Evolutionary conservation across 805 yeast genomes (phyloP), one percentile per base, ranked within the genome.

Genomic region (Cyberlindnera suaveolens): DNA sequence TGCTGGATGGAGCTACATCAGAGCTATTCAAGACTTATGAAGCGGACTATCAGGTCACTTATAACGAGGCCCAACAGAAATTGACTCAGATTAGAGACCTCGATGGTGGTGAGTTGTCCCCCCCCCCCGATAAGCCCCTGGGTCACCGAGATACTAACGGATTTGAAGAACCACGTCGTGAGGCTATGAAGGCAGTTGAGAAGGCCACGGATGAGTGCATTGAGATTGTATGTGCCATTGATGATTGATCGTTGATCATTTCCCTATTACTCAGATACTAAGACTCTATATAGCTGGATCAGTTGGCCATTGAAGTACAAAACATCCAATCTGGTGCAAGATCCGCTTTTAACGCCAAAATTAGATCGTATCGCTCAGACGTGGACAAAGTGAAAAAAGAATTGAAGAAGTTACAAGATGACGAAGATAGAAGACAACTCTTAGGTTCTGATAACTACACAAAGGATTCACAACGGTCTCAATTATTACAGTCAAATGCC

Each of bases 241-340:
- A 10, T 37, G 4, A 15, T 16, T 7, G 11, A 6, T n/a, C 14
- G 16, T 19, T 18, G 14, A 5, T 37, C 10, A 15, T 16, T 7
- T 16, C 11, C 9, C 23, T 18, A n/a, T 16, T 13, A 30, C 40
- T 15, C 27, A 31, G 8, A 38, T 23, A 23, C 27, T 23, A 23
- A 23, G 11, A 16, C 27, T 10, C 20, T 10, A n/a, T 19, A 16
- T 43, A 65, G 70, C 63, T 88, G 36, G 96, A 90, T 51, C 95
- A 91, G 52, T 82, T 93, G 82, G 80, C 80, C 23, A 71, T 91
- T 34, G 98, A 91, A 60, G 83, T 90, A 2, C 89, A 83, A 58
- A 82, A 82, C 55, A 72, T 88, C 30, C 87, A 96, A n/a, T 81
- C 91, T 7, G 47, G 77, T 65, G 48, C 77, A 48, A 70, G 96